A percentile compares a stretch with the other conserved stretches of the same genome.
Evolutionary conservation across 345 rosid genomes (phyloP).

Genomic region (Corymbia maculata): DNA sequence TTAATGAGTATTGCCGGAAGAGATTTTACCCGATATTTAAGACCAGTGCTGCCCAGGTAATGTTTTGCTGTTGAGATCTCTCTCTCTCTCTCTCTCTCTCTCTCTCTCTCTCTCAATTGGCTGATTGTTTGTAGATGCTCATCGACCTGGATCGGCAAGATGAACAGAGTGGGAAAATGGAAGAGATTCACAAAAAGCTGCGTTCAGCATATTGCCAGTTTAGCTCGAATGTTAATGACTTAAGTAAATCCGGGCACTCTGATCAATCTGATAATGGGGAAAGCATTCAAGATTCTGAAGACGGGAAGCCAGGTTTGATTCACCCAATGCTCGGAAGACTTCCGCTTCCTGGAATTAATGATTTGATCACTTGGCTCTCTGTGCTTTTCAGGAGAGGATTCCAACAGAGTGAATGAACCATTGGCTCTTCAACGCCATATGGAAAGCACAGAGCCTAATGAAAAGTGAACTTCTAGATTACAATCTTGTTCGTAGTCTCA

Average conservation of each 20-base stretch:
- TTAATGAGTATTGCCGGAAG: slow-evolving; percentile 74
- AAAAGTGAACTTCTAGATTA: neutral
- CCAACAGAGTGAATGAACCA: neutral
- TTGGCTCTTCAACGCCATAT: neutral
- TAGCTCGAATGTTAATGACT: slow-evolving; percentile 17
- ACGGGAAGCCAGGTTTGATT: slow-evolving; percentile 17
- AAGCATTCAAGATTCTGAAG: slow-evolving; percentile 9
- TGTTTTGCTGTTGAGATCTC: neutral
- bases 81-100: neutral
- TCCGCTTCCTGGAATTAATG: neutral
- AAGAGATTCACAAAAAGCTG: slow-evolving; percentile 35
- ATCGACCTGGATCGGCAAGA: slow-evolving; percentile 80
- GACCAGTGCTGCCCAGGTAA: slow-evolving; percentile 64
- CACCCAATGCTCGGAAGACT: neutral
- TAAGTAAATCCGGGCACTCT: neutral
- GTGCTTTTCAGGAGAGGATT: slow-evolving; percentile 12
- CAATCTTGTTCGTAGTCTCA: neutral
- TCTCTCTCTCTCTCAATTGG: neutral
- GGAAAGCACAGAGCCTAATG: neutral
- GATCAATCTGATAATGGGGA: slow-evolving; percentile 1
- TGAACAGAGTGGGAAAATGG: slow-evolving; percentile 44
- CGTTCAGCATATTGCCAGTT: slow-evolving; percentile 65
- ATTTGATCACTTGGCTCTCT: neutral
- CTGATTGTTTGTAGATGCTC: slow-evolving; percentile 24
- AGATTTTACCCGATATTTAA: slow-evolving; percentile 57